Conservation (phyloP, 2,329 filamentous ascomycete genomes). For the Sporothrix dimorphospora region DNA sequence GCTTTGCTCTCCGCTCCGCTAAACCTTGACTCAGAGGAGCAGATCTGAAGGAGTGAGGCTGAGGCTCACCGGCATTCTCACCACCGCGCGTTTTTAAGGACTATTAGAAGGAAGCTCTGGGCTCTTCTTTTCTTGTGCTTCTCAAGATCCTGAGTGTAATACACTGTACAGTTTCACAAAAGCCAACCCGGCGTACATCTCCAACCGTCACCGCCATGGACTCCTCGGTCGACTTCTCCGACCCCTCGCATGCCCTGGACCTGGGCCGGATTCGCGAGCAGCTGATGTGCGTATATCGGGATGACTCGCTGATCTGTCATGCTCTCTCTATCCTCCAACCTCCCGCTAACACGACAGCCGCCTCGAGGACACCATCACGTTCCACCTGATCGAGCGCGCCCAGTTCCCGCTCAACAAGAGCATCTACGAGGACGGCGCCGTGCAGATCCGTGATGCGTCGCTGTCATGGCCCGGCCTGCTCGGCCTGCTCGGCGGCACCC, state of each 20-base stretch:
- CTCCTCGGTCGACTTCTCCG: conserved; percentile 81
- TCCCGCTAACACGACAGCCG: conserved; percentile 60
- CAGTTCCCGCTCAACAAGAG: conserved; percentile 91
- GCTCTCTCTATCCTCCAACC: neutral
- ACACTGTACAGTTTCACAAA: neutral
- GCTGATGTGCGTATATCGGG: conserved; percentile 68
- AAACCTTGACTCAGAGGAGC: neutral
- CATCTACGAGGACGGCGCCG: conserved; percentile 81
- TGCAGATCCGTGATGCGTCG: conserved; percentile 68
- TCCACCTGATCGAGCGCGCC: conserved; percentile 95
- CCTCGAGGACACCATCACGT: conserved; percentile 96
- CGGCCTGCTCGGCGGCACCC: neutral
- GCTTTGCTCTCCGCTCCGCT: conserved; percentile 7
- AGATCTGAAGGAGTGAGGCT: conserved; percentile 1
- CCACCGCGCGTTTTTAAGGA: neutral
- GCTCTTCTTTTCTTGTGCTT: neutral
- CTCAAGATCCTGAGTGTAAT: neutral
- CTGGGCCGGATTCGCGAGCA: conserved; percentile 91
- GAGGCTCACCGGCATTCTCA: conserved; percentile 9
- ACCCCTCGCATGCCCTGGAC: conserved; percentile 83
- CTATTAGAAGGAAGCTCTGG: neutral
- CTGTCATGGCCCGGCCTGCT: conserved; percentile 18
- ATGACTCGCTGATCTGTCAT: neutral
- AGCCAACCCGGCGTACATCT: neutral
- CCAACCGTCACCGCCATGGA: conserved; percentile 65